Percentiles rank a stretch among this genome's conserved stretches.
phyloP scores from a whole-genome alignment of 192 early-diverging fungal species.

The Spizellomyces punctatus region DNA sequence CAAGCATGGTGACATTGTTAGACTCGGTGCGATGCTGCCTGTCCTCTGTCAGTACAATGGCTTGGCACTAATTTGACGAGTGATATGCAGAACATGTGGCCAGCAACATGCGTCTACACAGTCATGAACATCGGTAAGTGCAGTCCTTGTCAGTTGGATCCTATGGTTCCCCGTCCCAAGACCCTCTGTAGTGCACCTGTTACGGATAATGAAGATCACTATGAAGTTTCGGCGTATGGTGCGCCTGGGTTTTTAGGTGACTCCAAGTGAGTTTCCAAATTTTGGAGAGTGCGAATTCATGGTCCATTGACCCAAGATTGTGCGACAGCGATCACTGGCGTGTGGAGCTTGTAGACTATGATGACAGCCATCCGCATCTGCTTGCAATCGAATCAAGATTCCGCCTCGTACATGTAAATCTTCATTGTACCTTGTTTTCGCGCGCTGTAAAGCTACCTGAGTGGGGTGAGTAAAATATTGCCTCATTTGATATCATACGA shows the following conservation, averaged over 20 bases:
- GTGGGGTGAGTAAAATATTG: constrained; percentile 62
- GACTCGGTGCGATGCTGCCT: constrained; percentile 47
- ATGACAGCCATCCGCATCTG: constrained; percentile 60
- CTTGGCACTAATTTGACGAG: not conserved
- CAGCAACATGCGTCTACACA: constrained; percentile 47
- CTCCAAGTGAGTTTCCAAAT: constrained; percentile 54
- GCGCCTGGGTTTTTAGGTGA: constrained; percentile 73
- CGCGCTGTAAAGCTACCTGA: constrained; percentile 73
- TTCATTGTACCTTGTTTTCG: constrained; percentile 79
- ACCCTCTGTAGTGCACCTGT: constrained; percentile 34
- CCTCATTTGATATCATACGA: too few relatives aligned
- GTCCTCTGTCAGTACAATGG: not conserved
- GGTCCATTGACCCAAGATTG: not conserved
- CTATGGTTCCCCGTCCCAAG: constrained; percentile 2
- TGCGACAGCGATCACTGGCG: constrained; percentile 80
- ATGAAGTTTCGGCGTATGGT: constrained; percentile 59
- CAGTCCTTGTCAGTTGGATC: not conserved
- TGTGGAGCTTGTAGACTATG: constrained; percentile 72
- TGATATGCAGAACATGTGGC: constrained; percentile 39
- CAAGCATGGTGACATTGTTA: constrained; percentile 77
- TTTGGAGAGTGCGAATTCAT: not conserved
- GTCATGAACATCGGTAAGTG: constrained; percentile 46
- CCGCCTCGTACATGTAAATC: constrained; percentile 75
- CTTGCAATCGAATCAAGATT: constrained; percentile 63
- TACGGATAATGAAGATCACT: constrained; percentile 47